These are phyloP conservation scores for Debaryomyces coudertii DNA, from an alignment of 1,139 yeast species.

Conservation along the genomic window DNA sequence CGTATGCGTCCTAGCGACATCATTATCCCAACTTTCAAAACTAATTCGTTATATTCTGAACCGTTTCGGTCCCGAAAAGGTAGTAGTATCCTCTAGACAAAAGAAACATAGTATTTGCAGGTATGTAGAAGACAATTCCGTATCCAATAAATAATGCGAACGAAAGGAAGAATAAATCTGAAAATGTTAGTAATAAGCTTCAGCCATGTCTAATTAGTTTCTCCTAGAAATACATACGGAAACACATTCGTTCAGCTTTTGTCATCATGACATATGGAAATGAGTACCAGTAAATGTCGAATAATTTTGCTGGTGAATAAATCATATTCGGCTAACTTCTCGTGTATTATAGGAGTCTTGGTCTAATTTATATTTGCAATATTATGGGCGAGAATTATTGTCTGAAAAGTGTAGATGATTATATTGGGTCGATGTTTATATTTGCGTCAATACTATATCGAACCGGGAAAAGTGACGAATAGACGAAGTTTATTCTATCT, in stretches of 20 bases:
- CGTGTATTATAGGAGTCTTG: neutral
- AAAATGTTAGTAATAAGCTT: slow-evolving; percentile 1
- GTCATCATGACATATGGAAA: slow-evolving; percentile 47
- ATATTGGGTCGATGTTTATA: neutral
- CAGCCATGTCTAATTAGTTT: neutral
- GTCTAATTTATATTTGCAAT: neutral
- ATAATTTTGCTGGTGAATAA: slow-evolving; percentile 21
- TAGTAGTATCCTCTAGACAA: slow-evolving; percentile 40
- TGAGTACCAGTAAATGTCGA: slow-evolving; percentile 38
- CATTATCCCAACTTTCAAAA: neutral
- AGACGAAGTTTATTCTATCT: neutral
- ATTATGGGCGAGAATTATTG: neutral
- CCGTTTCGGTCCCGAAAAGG: slow-evolving; percentile 32
- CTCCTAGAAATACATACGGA: slow-evolving; percentile 24
- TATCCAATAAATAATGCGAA: slow-evolving; percentile 38
- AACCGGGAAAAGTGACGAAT: neutral
- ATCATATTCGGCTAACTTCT: slow-evolving; percentile 8
- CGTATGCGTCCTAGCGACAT: neutral
- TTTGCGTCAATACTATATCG: neutral
- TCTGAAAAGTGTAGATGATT: neutral
- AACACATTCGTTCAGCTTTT: slow-evolving; percentile 32
- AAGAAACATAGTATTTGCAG: slow-evolving; percentile 33
- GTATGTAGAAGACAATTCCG: slow-evolving; percentile 42
- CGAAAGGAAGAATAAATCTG: slow-evolving; percentile 29
- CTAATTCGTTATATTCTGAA: neutral